Evolutionary conservation across 768 basidiomycete species (phyloP), one percentile per base, ranked within the genome.

Genomic region (Psilocybe tampanensis): DNA sequence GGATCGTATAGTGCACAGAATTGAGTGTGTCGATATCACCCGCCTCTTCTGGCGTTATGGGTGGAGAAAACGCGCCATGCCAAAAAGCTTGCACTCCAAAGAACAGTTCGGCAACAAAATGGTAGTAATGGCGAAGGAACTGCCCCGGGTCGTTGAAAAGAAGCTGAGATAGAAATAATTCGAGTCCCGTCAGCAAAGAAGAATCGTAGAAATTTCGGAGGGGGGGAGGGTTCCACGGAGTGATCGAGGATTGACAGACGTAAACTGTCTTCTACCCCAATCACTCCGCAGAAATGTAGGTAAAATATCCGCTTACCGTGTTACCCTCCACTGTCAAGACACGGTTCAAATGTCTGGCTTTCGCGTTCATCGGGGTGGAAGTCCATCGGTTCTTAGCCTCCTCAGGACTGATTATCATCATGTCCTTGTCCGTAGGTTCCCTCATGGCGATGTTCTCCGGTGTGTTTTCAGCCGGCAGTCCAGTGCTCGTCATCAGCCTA

Each of bases 41-140:
- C 18, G 53, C 52, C 36, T 58, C 53, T 5, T 58, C 47, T 9
- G 60, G 41, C 6, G 60, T 32, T 3, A 65, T 41, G 0, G 70
- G 62, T 9, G 64, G 19, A 2, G 68, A 68, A 42, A 71, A 81
- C 6, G 86, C 79, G 33, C 86, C 86, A 44, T 78, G 75, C 87
- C 87, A 91, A 63, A 91, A 82, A 1, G 89, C 82, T 80, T 90
- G 91, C 2, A 82, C 73, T 29, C 92, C 92, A 29, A 94, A 75
- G 55, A 92, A 73, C 45, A 92, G 83, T 67, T 95, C 93, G 0
- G 89, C 93, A 29, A 88, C 89, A 57, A 92, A 87, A 71, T 94
- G 93, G 71, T 94, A 94, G 70, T 93, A 94, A 68, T 94, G 93
- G 44, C 78, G 75, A n/a, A 94, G 79, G 78, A 94, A 90, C 65